These are phyloP conservation scores for Agastache rugosa DNA, from an alignment of 257 asterid genomes.

Conservation along the genomic window DNA sequence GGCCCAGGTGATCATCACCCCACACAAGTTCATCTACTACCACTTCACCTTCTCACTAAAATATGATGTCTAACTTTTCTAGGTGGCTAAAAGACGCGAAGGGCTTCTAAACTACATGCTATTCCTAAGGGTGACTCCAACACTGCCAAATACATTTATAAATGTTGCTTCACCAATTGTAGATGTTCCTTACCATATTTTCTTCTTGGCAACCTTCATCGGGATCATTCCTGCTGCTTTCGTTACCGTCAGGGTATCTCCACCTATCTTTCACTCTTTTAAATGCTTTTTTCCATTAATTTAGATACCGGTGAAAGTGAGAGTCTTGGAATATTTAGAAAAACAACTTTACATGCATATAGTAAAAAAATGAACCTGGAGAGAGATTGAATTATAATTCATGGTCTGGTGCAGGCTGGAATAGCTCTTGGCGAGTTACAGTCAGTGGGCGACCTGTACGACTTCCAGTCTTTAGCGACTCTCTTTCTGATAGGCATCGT, in stretches of 20 bases:
- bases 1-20: slow-evolving; percentile 63
- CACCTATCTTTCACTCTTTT: slow-evolving; percentile 27
- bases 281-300: not conserved
- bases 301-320: not conserved
- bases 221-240: slow-evolving; percentile 95
- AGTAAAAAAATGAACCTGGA: slow-evolving; percentile 3
- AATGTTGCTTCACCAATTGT: slow-evolving; percentile 98
- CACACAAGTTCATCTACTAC: slow-evolving; percentile 3
- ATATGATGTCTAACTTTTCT: slow-evolving; percentile 24
- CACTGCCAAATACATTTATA: slow-evolving; percentile 91
- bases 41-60: slow-evolving; percentile 25
- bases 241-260: slow-evolving; percentile 85
- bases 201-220: slow-evolving; percentile 84
- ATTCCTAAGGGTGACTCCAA: slow-evolving; percentile 92
- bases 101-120: slow-evolving; percentile 93
- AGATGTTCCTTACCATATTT: slow-evolving; percentile 84
- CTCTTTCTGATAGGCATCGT: slow-evolving; percentile 85
- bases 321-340: not conserved
- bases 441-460: slow-evolving; percentile 90
- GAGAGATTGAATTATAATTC: not conserved
- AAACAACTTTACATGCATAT: too few relatives aligned
- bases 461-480: slow-evolving; percentile 81
- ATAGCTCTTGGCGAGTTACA: slow-evolving; percentile 88
- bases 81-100: slow-evolving; percentile 81
- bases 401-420: slow-evolving; percentile 74